Base-by-base conservation (phyloP, 495 filamentous ascomycete genomes). In the Tricharina praecox region DNA sequence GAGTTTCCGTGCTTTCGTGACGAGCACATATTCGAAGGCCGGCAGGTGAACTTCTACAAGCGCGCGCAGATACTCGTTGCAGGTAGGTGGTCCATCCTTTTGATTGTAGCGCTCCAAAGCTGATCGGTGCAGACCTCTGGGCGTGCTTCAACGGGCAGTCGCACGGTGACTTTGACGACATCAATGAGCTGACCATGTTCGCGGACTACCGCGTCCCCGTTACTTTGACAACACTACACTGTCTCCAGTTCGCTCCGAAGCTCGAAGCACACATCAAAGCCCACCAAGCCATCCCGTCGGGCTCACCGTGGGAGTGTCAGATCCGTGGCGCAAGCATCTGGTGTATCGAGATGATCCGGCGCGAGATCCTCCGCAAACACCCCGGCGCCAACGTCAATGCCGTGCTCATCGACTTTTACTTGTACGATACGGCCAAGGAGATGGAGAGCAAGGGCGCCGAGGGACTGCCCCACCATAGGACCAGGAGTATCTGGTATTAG, bases 201-300 rank as follows among this genome's bases (percentile, higher is more conserved):
- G 86, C 90, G 69, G 90, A 99, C 67, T 96, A 99, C 60, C 77
- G 90, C 21, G 77, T 99, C 26, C 90, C 90, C 3, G 90, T 96
- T 67, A 94, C 95, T 54, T 73, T 99, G 3, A 72, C 92, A 54
- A 71, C 74, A 20, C 69, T 99, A 21, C 82, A 83, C 28, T 90
- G 84, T 50, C 68, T 99, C 15, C 70, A 70, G 45, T 94, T 87
- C 64, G 84, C 79, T 23, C 90, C 90, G 0, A 71, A 77, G 3
- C 63, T 99, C 18, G 77, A 84, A 9, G 68, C 67, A 10, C 72
- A 79, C 13, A 79, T 97, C 44, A 68, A 72, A 4, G 62, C 64
- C 3, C 68, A 72, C 44, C 72, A 76, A 45, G 61, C 68, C 2
- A 71, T 97, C 11, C 71, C 79, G 36, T 72, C 70, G 30, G 88